Evolutionary conservation across 1,284 basidiomycete species (phyloP), one percentile per base, ranked within the genome.

Genomic region (Mycosarcoma maydis): DNA sequence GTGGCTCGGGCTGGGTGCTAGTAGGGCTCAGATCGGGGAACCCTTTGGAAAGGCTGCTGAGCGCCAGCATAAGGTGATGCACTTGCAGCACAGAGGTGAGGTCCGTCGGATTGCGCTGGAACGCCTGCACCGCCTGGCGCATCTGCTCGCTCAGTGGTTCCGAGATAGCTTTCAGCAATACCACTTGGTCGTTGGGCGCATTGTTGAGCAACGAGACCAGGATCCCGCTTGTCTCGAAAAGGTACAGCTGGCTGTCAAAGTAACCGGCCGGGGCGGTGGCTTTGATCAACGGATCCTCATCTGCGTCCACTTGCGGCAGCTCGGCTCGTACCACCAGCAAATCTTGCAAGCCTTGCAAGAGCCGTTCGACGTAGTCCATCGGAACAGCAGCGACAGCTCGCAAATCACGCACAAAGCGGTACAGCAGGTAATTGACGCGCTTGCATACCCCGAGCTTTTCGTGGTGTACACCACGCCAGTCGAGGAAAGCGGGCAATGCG

Each of bases 51-150:
- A 98, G 88, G 76, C 92, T 92, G 16, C 94, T 94, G 13, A 98
- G 85, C 1, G 94, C 95, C 87, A 97, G 91, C 78, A 98, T 91
- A 70, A 91, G 87, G 83, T 98, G 95, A 78, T 98, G 96, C n/a
- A 94, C 88, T 80, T 90, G 90, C 41, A 98, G 85, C 69, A 97
- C 89, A 6, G 90, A 87, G 41, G 90, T 82, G 7, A 91, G 83
- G 72, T 92, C 90, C 30, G 75, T 76, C 13, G 55, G 23, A 30
- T 78, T 64, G 20, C 55, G 52, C 39, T 48, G 46, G 16, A 85
- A 85, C 14, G 52, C 70, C 71, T 89, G 88, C 38, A 93, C 84
- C 71, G 86, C 90, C 34, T 85, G 83, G 7, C 89, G 89, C 40
- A 98, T 85, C 42, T 90, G 89, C 45, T 89, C 87, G 83, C 92